Evolutionary conservation across 2,329 filamentous ascomycete species (phyloP).

Genomic region (Trichoderma oligosporum): DNA sequence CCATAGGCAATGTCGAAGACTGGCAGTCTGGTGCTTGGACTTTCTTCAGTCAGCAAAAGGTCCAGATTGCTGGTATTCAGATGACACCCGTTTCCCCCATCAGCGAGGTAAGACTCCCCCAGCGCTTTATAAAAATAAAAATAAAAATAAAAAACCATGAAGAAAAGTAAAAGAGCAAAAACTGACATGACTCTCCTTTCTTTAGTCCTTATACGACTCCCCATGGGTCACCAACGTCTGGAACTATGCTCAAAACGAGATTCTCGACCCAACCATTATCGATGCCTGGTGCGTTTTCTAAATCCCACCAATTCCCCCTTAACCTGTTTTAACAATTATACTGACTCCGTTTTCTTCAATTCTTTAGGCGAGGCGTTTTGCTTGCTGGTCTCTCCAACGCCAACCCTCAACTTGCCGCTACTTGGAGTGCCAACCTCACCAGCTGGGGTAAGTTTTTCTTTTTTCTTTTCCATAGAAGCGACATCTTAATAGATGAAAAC

Average conservation of each 20-base stretch:
- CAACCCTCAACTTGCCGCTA: slow-evolving; percentile 25
- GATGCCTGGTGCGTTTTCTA: slow-evolving; percentile 22
- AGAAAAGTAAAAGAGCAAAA: neutral
- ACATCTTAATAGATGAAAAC: too few species aligned
- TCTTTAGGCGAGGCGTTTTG: slow-evolving; percentile 24
- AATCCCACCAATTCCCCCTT: neutral
- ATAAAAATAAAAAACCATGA: too few species aligned
- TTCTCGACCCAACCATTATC: slow-evolving; percentile 23
- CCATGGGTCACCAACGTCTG: slow-evolving; percentile 27
- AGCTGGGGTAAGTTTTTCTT: slow-evolving; percentile 22
- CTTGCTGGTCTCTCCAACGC: slow-evolving; percentile 26
- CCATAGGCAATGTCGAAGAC: slow-evolving; percentile 27
- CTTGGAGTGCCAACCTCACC: slow-evolving; percentile 25
- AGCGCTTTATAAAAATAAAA: too few species aligned
- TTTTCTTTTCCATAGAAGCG: neutral
- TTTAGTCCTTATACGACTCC: slow-evolving; percentile 23
- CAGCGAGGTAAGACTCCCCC: slow-evolving; percentile 18
- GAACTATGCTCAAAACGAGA: slow-evolving; percentile 24
- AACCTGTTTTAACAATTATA: neutral
- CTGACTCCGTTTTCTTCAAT: neutral
- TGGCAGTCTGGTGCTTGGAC: slow-evolving; percentile 26
- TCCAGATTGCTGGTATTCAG: slow-evolving; percentile 20
- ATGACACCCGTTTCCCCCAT: slow-evolving; percentile 17
- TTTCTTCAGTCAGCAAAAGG: slow-evolving; percentile 19
- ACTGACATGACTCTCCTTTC: neutral